A percentile compares a stretch with the other conserved stretches of the same genome.
Conservation (phyloP, 2,329 filamentous ascomycete genomes). For the Dichotomopilus funicola region DNA sequence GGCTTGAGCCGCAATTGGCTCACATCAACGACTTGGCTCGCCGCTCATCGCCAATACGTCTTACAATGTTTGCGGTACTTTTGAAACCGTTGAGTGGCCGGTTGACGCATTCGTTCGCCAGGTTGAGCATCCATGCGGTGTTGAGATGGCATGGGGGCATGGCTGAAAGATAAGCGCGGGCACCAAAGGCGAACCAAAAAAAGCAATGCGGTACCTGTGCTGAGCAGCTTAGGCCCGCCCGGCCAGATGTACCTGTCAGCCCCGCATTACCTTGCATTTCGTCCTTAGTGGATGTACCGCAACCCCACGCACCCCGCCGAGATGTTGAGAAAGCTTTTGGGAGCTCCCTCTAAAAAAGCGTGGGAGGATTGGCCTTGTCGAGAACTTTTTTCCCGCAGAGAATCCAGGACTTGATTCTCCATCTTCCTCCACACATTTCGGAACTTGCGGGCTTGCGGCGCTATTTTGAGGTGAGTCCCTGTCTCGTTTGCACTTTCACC, state of each 20-base stretch:
- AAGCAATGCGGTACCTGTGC: background rate
- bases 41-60: too few species aligned
- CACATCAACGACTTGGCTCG: too few species aligned
- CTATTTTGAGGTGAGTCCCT: slow-evolving; percentile 11
- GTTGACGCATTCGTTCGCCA: too few species aligned
- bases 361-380: slow-evolving; percentile 15
- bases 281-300: too few species aligned
- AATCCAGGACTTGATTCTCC: background rate
- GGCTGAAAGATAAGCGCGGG: too few species aligned
- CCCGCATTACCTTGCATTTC: background rate
- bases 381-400: slow-evolving; percentile 21
- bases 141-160: too few species aligned
- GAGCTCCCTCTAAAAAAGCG: slow-evolving; percentile 13
- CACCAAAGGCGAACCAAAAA: too few species aligned
- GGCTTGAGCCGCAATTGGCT: too few species aligned
- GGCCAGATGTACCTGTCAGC: background rate
- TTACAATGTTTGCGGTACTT: too few species aligned
- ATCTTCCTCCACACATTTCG: background rate
- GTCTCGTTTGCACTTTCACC: background rate
- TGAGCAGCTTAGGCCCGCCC: background rate
- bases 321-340: slow-evolving; percentile 20
- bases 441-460: background rate
- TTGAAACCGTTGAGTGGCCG: too few species aligned
- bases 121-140: too few species aligned
- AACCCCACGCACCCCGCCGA: slow-evolving; percentile 7